Conservation (phyloP, 2,329 filamentous ascomycete species). For the Ophiostoma populinum region DNA sequence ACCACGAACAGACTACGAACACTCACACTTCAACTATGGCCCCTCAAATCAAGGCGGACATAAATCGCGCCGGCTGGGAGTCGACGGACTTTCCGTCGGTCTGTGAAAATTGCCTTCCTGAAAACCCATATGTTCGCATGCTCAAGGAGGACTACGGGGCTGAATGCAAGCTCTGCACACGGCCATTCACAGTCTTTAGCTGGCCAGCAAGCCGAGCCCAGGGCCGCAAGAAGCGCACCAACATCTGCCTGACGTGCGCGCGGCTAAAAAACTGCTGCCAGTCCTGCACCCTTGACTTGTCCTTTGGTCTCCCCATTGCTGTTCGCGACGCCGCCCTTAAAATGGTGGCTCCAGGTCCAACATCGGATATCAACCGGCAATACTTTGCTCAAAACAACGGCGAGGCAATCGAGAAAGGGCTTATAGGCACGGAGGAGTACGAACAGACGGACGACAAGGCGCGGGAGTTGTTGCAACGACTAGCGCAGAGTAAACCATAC, state of each 20-base stretch:
- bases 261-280: constrained; percentile 98
- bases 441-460: constrained; percentile 97
- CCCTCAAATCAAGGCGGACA: constrained; percentile 86
- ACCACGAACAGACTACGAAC: too few species aligned
- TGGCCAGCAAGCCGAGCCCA: constrained; percentile 86
- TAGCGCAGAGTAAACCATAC: constrained; percentile 89
- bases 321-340: constrained; percentile 92
- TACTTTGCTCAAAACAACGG: constrained; percentile 98
- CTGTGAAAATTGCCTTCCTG: constrained; percentile 83
- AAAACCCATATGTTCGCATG: constrained; percentile 98
- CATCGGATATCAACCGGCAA: constrained; percentile 85
- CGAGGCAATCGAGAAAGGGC: constrained; percentile 79
- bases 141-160: constrained; percentile 91
- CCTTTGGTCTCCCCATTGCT: constrained; percentile 85
- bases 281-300: constrained; percentile 95
- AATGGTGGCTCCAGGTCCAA: constrained; percentile 88
- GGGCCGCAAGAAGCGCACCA: constrained; percentile 80
- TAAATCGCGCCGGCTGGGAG: constrained; percentile 93
- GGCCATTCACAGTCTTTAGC: constrained; percentile 87
- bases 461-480: constrained; percentile 62
- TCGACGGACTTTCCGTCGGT: constrained; percentile 79
- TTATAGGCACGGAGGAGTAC: constrained; percentile 68
- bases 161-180: constrained; percentile 76
- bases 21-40: constrained; percentile 25
- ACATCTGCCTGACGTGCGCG: constrained; percentile 91